phyloP scores from a whole-genome alignment of 2,329 filamentous ascomycete genomes.

The Laburnicola sp. region DNA sequence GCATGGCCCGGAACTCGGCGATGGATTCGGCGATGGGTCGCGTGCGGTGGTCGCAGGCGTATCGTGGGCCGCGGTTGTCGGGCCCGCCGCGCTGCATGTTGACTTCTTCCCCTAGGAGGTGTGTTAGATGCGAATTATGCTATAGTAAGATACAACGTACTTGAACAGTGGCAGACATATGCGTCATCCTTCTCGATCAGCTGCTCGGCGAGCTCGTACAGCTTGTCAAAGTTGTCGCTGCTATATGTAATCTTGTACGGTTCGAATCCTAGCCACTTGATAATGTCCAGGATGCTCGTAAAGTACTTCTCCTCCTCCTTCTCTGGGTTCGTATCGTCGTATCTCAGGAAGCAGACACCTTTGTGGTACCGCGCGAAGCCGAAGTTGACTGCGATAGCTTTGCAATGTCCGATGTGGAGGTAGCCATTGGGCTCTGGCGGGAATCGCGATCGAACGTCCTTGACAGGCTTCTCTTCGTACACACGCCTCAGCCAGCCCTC shows the following conservation, averaged over 20 bases:
- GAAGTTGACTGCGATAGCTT: slow-evolving; percentile 96
- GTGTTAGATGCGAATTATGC: slow-evolving; percentile 24
- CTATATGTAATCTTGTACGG: slow-evolving; percentile 81
- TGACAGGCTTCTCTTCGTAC: slow-evolving; percentile 54
- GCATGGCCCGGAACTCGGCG: slow-evolving; percentile 84
- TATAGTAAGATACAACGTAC: slow-evolving; percentile 39
- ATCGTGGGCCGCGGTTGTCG: slow-evolving; percentile 68
- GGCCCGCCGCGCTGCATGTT: slow-evolving; percentile 85
- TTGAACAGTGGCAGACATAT: slow-evolving; percentile 84
- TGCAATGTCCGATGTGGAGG: slow-evolving; percentile 90
- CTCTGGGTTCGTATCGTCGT: slow-evolving; percentile 94
- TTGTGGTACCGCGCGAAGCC: slow-evolving; percentile 86
- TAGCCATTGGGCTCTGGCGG: slow-evolving; percentile 79
- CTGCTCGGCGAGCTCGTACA: slow-evolving; percentile 88
- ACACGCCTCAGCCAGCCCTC: slow-evolving; percentile 56
- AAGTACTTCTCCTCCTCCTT: slow-evolving; percentile 87
- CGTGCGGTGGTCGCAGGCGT: slow-evolving; percentile 77
- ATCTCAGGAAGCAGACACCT: slow-evolving; percentile 75
- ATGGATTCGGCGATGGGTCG: slow-evolving; percentile 76
- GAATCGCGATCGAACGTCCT: slow-evolving; percentile 53
- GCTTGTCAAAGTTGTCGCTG: slow-evolving; percentile 83
- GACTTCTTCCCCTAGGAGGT: slow-evolving; percentile 68
- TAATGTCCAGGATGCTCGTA: no score
- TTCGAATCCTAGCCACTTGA: slow-evolving; percentile 83
- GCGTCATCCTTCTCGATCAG: slow-evolving; percentile 70